Percentiles rank a stretch among this genome's conserved stretches.
Evolutionary conservation across 1,139 yeast genomes (phyloP).

Genomic region (Blastobotrys indianensis): DNA sequence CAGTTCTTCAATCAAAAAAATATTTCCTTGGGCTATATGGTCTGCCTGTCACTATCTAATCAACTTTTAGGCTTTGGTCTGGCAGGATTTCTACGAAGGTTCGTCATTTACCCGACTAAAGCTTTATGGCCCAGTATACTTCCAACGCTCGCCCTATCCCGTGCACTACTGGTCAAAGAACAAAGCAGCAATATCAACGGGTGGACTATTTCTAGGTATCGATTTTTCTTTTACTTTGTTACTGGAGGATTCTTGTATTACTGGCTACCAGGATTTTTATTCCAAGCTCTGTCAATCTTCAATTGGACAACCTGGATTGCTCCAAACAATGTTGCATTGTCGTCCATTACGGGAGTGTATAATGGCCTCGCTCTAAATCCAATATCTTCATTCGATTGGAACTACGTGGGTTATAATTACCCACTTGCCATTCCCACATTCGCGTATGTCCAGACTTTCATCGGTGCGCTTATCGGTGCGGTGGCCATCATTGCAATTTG

Average conservation of each 20-base stretch:
- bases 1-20: conserved; percentile 39
- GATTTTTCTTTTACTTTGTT: conserved; percentile 40
- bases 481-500: conserved; percentile 40
- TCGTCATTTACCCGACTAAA: conserved; percentile 50
- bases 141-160: conserved; percentile 50
- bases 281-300: conserved; percentile 46
- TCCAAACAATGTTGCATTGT: conserved; percentile 49
- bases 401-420: conserved; percentile 27
- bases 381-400: conserved; percentile 37
- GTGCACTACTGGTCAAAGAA: conserved; percentile 33
- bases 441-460: conserved; percentile 36
- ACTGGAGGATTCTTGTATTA: conserved; percentile 44
- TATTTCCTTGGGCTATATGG: conserved; percentile 46
- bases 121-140: conserved; percentile 53
- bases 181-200: conserved; percentile 27
- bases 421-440: conserved; percentile 41
- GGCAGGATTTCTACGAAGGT: conserved; percentile 53
- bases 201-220: conserved; percentile 45
- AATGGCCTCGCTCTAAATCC: conserved; percentile 56
- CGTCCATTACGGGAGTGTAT: conserved; percentile 49
- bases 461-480: conserved; percentile 42
- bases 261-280: conserved; percentile 53
- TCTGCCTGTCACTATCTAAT: conserved; percentile 45
- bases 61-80: conserved; percentile 58
- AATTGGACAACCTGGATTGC: conserved; percentile 63